These are phyloP conservation scores for Coniochaeta sp. DNA, from an alignment of 2,329 filamentous ascomycete species.

Conservation along the genomic window DNA sequence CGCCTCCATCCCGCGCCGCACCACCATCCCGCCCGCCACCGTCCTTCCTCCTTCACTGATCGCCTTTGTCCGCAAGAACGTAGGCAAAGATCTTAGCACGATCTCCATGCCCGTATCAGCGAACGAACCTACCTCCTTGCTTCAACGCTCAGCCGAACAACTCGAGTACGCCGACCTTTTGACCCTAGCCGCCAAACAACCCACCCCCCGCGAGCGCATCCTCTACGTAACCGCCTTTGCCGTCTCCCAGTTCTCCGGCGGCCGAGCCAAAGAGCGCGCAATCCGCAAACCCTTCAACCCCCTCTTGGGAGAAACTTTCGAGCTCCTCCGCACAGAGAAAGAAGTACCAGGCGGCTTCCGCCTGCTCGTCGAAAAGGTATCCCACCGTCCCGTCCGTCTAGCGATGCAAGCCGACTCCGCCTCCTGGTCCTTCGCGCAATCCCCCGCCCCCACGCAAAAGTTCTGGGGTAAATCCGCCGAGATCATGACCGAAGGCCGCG, in stretches of 20 bases:
- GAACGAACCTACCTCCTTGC: constrained; percentile 83
- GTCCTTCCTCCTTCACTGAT: constrained; percentile 85
- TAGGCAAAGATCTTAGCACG: constrained; percentile 92
- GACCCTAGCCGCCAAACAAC: constrained; percentile 62
- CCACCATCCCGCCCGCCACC: constrained; percentile 64
- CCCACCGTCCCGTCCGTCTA: constrained; percentile 83
- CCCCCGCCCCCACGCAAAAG: constrained; percentile 84
- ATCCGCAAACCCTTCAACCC: constrained; percentile 97
- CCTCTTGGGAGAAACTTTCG: constrained; percentile 90
- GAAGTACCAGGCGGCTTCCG: constrained; percentile 69
- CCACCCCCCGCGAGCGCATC: constrained; percentile 60
- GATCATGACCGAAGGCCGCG: constrained; percentile 84
- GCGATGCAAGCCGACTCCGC: constrained; percentile 88
- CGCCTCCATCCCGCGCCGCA: constrained; percentile 57
- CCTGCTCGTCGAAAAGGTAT: constrained; percentile 91
- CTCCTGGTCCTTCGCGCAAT: constrained; percentile 81
- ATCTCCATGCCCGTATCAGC: constrained; percentile 97
- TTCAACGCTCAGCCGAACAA: constrained; percentile 85
- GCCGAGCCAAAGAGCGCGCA: constrained; percentile 79
- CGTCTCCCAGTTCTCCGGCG: constrained; percentile 75
- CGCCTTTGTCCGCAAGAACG: constrained; percentile 91
- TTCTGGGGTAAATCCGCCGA: constrained; percentile 98
- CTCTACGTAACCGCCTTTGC: constrained; percentile 87
- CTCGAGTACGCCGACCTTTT: constrained; percentile 85
- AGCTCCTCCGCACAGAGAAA: constrained; percentile 79